Evolutionary conservation across 2,329 filamentous ascomycete genomes (phyloP), one percentile per base, ranked within the genome.

Genomic region (Diaporthe capsici): DNA sequence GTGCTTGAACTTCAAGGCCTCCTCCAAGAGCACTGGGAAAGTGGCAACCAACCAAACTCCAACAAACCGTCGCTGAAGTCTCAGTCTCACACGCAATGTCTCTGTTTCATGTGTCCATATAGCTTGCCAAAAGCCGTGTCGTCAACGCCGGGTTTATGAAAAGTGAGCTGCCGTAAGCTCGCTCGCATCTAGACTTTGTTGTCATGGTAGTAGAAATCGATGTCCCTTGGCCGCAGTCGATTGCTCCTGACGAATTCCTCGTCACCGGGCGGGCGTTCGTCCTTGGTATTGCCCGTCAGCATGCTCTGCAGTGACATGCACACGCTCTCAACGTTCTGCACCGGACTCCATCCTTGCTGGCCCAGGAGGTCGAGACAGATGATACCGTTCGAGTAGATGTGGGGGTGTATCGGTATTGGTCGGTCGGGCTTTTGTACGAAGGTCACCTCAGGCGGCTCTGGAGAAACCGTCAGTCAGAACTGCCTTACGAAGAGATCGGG

Each of bases 291-390:
- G 77, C 96, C 95, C 1, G 97, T 98, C 82, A 99, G 86, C 97
- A 99, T 99, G 86, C 95, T 98, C 86, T 99, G 97, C 73, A 99
- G 90, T 84, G 95, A 98, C 91, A 99, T 97, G 87, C 95, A 98
- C 37, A 99, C 93, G 81, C 94, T 98, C 87, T 98, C 96, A 12
- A 98, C 97, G 76, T 96, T 98, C 83, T 99, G 97, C 0, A 99
- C 96, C 0, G 97, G 97, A 65, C 94, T 97, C 97, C 97, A 99
- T 74, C 97, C 97, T 78, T 95, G 93, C 13, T 90, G 88, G 71
- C 95, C 95, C 12, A 99, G 92, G 1, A 99, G 90, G 81, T 99
- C 97, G 67, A 99, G 93, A 82, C 97, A 99, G 82, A 99, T 99
- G 84, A 98, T 98, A 80, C 97, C 97, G 84, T 99, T 99, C 80